Base-by-base conservation (phyloP, 75 land plant species). In the Azolla pinnata region DNA sequence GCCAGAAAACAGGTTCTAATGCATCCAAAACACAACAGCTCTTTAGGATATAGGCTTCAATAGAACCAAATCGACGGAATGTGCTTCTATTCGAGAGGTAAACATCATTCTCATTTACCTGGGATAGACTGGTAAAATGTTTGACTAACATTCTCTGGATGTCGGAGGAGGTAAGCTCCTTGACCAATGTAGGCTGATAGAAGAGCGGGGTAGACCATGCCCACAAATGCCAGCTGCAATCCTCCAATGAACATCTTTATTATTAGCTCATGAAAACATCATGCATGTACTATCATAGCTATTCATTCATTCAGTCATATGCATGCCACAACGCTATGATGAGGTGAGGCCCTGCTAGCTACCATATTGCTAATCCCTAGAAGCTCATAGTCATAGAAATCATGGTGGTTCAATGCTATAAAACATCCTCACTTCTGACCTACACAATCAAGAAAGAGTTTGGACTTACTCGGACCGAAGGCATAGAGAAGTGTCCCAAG, bases 101-200 rank as follows among this genome's bases (percentile, higher is more conserved):
- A 23, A 18, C 34, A 18, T 38, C 5, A 2, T 1, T 23, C 31
- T 59, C 24, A 19, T 14, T 53, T 71, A 77, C 90, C 59, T 66
- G 85, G 93, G 44, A 68, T 77, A 9, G 93, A 85, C 1, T 74
- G 60, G 54, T 82, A 85, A 48, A 88, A 85, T 7, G 81, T 67
- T 2, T 79, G 28, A 0, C 23, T 52, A 16, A 80, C 78, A 35
- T 88, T 10, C 5, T 50, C 25, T 0, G 83, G 86, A 56, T 59
- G 64, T 49, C 73, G 70, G 5, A 63, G 45, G 33, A 88, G 79
- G 31, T 78, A 88, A 30, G 95, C 81, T 23, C 86, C 95, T 73
- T 88, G 95, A 1, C 95, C 95, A 26, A 66, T 62, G 42, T 88
- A 88, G 10, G 90, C 87, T 19, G 61, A 26, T 8, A 80, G 20